A percentile compares a stretch with the other conserved stretches of the same genome.
These are phyloP conservation scores for Phenoliferia sp. DNA, from an alignment of 1,284 basidiomycete genomes.

Conservation along the genomic window DNA sequence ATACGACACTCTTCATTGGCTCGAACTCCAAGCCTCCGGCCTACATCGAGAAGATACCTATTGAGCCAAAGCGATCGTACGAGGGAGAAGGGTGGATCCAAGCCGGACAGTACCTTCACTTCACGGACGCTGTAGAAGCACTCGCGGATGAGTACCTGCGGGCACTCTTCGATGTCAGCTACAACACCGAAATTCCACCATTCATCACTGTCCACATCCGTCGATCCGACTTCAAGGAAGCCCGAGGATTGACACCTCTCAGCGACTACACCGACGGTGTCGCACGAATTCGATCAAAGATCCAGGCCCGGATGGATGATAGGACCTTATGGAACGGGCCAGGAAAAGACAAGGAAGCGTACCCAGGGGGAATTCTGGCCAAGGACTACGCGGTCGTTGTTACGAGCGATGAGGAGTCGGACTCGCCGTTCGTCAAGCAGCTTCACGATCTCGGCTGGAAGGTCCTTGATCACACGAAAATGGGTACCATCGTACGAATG, in stretches of 20 bases:
- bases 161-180: constrained; percentile 14
- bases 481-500: constrained; percentile 13
- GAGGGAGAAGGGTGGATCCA: constrained; percentile 24
- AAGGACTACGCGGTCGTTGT: constrained; percentile 21
- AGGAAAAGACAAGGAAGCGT: neutral
- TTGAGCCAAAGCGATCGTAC: constrained; percentile 10
- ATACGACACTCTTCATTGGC: constrained; percentile 30
- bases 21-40: constrained; percentile 12
- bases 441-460: constrained; percentile 26
- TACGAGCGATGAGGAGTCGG: constrained; percentile 28
- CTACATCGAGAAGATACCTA: neutral
- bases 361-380: neutral
- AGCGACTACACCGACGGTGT: constrained; percentile 21
- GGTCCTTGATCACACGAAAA: constrained; percentile 24
- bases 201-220: constrained; percentile 31
- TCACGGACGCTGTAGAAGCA: constrained; percentile 13
- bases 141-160: constrained; percentile 21
- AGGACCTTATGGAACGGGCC: constrained; percentile 16
- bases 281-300: neutral
- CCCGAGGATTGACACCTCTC: constrained; percentile 21
- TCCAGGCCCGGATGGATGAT: constrained; percentile 23
- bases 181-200: constrained; percentile 13
- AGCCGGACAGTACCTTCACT: constrained; percentile 26
- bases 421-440: constrained; percentile 13
- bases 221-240: constrained; percentile 26